Evolutionary conservation across 352 stramenopile species (phyloP).

Genomic region (Pythium pyrilobum): DNA sequence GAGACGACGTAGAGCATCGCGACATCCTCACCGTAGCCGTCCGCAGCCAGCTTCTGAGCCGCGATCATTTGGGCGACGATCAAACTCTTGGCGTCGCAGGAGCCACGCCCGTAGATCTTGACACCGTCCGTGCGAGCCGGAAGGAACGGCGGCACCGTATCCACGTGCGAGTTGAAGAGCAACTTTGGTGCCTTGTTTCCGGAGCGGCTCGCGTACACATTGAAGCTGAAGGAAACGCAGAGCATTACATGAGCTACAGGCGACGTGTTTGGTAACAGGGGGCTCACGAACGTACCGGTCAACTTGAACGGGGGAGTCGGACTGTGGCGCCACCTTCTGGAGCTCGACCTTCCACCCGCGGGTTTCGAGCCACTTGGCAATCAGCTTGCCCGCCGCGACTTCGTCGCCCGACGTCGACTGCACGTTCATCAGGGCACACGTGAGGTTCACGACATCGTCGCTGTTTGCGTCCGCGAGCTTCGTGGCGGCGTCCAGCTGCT

Average conservation of each 20-base stretch:
- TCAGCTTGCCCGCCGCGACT: conserved; percentile 52
- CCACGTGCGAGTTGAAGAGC: conserved; percentile 87
- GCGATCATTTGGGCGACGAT: conserved; percentile 81
- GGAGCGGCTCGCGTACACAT: conserved; percentile 64
- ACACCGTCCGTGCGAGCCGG: conserved; percentile 55
- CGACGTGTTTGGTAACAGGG: neutral
- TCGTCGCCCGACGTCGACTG: conserved; percentile 71
- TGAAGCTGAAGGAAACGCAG: conserved; percentile 33
- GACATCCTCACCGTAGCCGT: conserved; percentile 53
- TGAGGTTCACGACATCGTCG: conserved; percentile 56
- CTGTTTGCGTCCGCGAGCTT: conserved; percentile 48
- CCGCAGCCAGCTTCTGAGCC: conserved; percentile 56
- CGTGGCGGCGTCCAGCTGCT: conserved; percentile 40
- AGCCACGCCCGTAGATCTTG: conserved; percentile 72
- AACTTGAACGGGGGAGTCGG: conserved; percentile 47
- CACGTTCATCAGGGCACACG: conserved; percentile 66
- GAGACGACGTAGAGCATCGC: conserved; percentile 82
- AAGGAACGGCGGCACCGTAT: conserved; percentile 73
- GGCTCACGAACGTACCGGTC: conserved; percentile 30
- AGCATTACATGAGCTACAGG: neutral
- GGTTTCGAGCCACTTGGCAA: conserved; percentile 57
- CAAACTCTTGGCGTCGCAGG: conserved; percentile 82
- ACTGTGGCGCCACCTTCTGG: conserved; percentile 65
- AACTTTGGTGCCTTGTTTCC: conserved; percentile 50
- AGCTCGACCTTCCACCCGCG: conserved; percentile 70